These are phyloP conservation scores for Linum lewisii DNA, from an alignment of 345 rosid genomes.

Conservation along the genomic window DNA sequence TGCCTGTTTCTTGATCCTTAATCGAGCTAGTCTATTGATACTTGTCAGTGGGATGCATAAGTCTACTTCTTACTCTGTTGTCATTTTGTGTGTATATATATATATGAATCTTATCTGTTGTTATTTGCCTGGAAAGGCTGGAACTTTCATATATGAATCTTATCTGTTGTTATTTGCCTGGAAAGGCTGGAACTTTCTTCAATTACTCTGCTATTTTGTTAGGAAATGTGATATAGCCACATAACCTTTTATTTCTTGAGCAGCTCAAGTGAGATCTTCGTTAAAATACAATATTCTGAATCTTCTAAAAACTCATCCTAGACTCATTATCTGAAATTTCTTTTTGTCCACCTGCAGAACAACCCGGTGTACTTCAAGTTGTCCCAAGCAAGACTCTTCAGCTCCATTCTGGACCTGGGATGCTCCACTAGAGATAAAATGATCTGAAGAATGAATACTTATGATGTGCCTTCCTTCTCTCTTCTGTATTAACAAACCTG, in stretches of 20 bases:
- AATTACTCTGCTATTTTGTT: background rate
- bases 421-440: slow-evolving; percentile 19
- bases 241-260: background rate
- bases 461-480: background rate
- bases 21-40: too few relatives aligned
- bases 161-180: background rate
- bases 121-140: background rate
- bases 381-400: slow-evolving; percentile 50
- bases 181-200: background rate
- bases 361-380: slow-evolving; percentile 88
- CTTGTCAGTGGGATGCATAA: too few relatives aligned
- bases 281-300: background rate
- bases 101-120: too few relatives aligned
- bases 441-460: background rate
- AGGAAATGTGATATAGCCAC: background rate
- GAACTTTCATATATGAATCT: too few relatives aligned
- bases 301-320: too few relatives aligned
- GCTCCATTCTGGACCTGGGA: slow-evolving; percentile 45
- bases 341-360: slow-evolving; percentile 34
- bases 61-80: too few relatives aligned
- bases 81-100: too few relatives aligned
- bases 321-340: background rate
- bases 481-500: background rate
- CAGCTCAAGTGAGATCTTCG: too few relatives aligned
- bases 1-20: too few relatives aligned